A percentile compares a stretch with the other conserved stretches of the same genome.
Conservation (phyloP, 2,329 filamentous ascomycete genomes). For the Cladosporium sp. region DNA sequence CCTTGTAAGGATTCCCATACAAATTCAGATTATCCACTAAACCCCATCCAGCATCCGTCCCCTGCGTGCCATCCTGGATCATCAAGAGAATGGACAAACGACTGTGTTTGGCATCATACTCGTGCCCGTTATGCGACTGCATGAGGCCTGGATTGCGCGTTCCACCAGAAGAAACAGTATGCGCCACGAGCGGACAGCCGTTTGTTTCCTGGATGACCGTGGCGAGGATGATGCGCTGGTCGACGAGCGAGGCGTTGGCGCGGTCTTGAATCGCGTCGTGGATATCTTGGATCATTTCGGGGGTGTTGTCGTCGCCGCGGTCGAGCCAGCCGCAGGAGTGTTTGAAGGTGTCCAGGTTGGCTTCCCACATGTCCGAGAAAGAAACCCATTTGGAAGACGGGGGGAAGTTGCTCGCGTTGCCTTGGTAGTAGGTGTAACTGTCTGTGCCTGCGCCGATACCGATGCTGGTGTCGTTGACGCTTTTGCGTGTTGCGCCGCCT, state of each 20-base stretch:
- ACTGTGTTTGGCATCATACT: constrained; percentile 30
- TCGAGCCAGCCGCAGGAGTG: constrained; percentile 32
- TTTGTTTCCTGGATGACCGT: constrained; percentile 43
- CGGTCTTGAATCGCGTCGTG: constrained; percentile 34
- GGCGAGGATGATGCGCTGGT: constrained; percentile 40
- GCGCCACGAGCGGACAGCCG: constrained; percentile 40
- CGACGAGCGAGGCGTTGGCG: constrained; percentile 32
- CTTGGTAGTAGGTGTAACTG: constrained; percentile 29
- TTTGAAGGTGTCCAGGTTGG: constrained; percentile 29
- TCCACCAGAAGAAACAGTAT: constrained; percentile 35
- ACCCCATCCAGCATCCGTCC: constrained; percentile 39
- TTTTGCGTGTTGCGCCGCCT: constrained; percentile 27
- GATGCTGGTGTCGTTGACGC: constrained; percentile 21
- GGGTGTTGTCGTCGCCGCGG: constrained; percentile 30
- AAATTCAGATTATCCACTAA: constrained; percentile 36
- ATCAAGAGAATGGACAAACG: constrained; percentile 33
- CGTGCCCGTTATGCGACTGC: constrained; percentile 39
- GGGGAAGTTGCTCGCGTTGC: constrained; percentile 21
- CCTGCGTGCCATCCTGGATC: constrained; percentile 42
- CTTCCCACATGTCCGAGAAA: constrained; percentile 30
- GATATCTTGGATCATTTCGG: constrained; percentile 35
- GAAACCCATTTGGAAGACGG: constrained; percentile 20
- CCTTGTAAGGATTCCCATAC: constrained; percentile 37
- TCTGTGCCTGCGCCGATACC: constrained; percentile 25
- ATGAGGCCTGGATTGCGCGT: constrained; percentile 44